Percentiles rank a stretch among this genome's conserved stretches.
phyloP scores from a whole-genome alignment of 305 asterid species.

The Coffea humblotiana region DNA sequence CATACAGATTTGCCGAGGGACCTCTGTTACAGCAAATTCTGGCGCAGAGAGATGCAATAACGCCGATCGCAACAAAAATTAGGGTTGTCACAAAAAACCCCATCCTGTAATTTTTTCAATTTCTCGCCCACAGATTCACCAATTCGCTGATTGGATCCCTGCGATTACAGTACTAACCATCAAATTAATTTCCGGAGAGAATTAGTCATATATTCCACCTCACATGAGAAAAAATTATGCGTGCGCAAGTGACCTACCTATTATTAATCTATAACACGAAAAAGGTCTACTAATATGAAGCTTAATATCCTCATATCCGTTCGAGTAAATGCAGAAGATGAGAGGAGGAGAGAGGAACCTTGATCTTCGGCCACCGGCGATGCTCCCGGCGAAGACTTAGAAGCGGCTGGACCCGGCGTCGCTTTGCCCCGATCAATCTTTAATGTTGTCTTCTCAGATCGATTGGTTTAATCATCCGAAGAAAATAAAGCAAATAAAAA shows the following conservation, averaged over 20 bases:
- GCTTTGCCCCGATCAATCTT: constrained; percentile 8
- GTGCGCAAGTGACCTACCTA: not conserved
- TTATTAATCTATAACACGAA: not conserved
- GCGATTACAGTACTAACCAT: not conserved
- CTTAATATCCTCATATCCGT: too few species aligned
- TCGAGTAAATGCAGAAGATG: not conserved
- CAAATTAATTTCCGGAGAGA: not conserved
- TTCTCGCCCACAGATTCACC: constrained; percentile 11
- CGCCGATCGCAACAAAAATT: constrained; percentile 67
- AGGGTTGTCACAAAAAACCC: constrained; percentile 80
- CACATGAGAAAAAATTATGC: not conserved
- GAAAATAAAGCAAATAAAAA: not conserved
- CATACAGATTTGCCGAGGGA: constrained; percentile 93
- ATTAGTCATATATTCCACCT: not conserved
- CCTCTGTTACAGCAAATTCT: constrained; percentile 92
- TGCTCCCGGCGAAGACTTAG: constrained; percentile 4
- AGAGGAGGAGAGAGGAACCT: not conserved
- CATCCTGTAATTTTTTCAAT: constrained; percentile 35
- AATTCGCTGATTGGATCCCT: constrained; percentile 4
- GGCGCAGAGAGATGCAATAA: constrained; percentile 66
- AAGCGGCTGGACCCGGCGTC: constrained; percentile 15
- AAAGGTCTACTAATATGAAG: too few species aligned
- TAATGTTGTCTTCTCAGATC: not conserved
- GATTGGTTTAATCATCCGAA: not conserved
- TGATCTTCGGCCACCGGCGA: constrained; percentile 14